Evolutionary conservation across 2,329 filamentous ascomycete genomes (phyloP), one percentile per base, ranked within the genome.

Genomic region (Clonostachys chloroleuca): DNA sequence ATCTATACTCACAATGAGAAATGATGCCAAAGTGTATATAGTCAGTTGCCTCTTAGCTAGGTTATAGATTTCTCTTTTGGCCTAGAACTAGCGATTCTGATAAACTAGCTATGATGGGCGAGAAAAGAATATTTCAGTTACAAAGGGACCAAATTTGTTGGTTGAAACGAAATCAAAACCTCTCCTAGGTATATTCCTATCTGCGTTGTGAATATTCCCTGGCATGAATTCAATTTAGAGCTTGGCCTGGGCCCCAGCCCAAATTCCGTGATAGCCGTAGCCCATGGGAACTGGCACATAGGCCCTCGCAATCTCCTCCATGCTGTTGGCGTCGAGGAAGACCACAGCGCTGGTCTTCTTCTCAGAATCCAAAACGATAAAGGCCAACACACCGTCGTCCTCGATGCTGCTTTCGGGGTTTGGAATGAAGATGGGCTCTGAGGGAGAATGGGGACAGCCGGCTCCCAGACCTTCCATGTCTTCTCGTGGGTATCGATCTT

Each of bases 401-500:
- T 87, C 84, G 0, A 67, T 72, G 20, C 4, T 16, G 17, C n/a
- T 42, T 10, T 36, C 39, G 4, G 69, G 66, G 7, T 64, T 58
- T 1, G 75, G 66, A 2, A 89, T 71, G 51, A 89, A 89, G 34
- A 89, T 81, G 1, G 84, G 72, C 61, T 89, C 86, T 2, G 84
- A 80, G 0, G 86, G 0, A 82, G 14, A 18, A n/a, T 84, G 55
- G 89, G 83, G 0, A 77, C 82, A 2, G 66, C 60, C 1, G 70
- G 68, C 1, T 70, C 72, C 86, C 86, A 89, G 50, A 77, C 68
- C 4, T 76, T 51, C 0, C 71, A 68, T 20, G 72, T 69, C 12
- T 75, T 66, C 0, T 77, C 83, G 10, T 66, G 54, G 5, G 79
- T 69, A 56, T 89, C 84, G n/a, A 80, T 84, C 63, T 89, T 89